These are phyloP conservation scores for Zea luxurians DNA, from an alignment of 176 grass and related monocot genomes.

Conservation along the genomic window DNA sequence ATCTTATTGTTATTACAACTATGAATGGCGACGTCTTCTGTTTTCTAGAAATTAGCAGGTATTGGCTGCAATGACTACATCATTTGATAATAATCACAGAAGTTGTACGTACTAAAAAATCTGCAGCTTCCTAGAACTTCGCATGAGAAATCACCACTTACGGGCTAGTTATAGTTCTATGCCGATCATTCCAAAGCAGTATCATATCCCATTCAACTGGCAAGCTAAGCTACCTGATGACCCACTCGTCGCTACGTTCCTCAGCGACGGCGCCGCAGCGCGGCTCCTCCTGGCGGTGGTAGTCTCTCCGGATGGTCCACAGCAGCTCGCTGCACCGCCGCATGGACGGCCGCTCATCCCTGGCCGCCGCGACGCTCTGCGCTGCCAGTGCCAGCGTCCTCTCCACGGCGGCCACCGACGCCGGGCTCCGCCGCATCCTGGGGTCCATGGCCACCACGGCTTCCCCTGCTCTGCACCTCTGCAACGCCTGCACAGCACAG, in stretches of 20 bases:
- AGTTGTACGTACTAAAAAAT: neutral
- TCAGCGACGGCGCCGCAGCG: neutral
- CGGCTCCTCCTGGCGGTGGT: slow-evolving; percentile 39
- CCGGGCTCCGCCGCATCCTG: slow-evolving; percentile 54
- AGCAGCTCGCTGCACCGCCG: slow-evolving; percentile 55
- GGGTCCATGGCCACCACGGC: slow-evolving; percentile 68
- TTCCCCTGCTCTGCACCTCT: slow-evolving; percentile 52
- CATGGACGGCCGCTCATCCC: slow-evolving; percentile 57
- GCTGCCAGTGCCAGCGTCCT: slow-evolving; percentile 47
- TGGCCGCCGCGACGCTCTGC: slow-evolving; percentile 45
- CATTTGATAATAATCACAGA: neutral
- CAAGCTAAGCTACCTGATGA: slow-evolving; percentile 10
- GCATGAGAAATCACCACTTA: neutral
- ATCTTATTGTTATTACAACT: no score
- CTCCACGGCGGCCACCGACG: slow-evolving; percentile 45
- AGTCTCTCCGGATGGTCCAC: slow-evolving; percentile 52
- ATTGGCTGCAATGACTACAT: no score
- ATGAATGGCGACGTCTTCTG: no score
- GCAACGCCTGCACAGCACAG: slow-evolving; percentile 42
- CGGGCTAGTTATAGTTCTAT: neutral
- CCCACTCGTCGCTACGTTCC: slow-evolving; percentile 25
- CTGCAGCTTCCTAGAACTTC: no score
- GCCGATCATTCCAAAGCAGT: neutral
- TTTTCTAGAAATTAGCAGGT: no score
- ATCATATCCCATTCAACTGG: neutral